phyloP scores from a whole-genome alignment of 352 stramenopile genomes.

The Nothophytophthora sp. region DNA sequence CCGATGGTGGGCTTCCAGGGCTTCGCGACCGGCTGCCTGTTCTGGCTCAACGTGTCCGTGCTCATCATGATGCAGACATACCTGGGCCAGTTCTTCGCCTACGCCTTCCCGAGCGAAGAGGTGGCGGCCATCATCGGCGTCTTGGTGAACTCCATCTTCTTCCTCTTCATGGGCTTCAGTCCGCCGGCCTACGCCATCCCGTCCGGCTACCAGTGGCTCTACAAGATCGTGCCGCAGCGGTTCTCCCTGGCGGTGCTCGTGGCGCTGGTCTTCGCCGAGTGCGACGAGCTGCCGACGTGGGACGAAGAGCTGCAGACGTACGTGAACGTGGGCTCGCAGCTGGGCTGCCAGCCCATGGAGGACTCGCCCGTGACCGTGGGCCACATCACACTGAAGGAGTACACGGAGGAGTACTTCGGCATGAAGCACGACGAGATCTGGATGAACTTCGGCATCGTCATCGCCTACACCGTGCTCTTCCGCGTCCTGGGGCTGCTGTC shows the following conservation, averaged over 20 bases:
- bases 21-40: constrained; percentile 11
- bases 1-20: constrained; percentile 32
- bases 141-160: constrained; percentile 16
- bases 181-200: constrained; percentile 17
- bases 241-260: constrained; percentile 17
- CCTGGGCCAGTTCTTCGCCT: constrained; percentile 14
- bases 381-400: too few species aligned
- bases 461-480: constrained; percentile 10
- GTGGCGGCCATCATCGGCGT: constrained; percentile 7
- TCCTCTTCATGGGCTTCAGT: constrained; percentile 21
- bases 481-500: constrained; percentile 10
- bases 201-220: constrained; percentile 19
- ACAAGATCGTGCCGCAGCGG: constrained; percentile 17
- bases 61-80: constrained; percentile 12
- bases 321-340: constrained; percentile 1
- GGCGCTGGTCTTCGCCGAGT: constrained; percentile 14
- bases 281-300: constrained; percentile 6
- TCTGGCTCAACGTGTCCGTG: constrained; percentile 16
- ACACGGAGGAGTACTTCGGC: too few species aligned
- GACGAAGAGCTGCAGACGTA: constrained; percentile 7
- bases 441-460: too few species aligned
- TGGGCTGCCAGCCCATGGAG: constrained; percentile 29
- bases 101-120: constrained; percentile 6
- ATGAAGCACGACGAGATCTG: too few species aligned
- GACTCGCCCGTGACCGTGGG: too few species aligned